Base-by-base conservation (phyloP, 805 yeast genomes). In the Candida koratica region DNA sequence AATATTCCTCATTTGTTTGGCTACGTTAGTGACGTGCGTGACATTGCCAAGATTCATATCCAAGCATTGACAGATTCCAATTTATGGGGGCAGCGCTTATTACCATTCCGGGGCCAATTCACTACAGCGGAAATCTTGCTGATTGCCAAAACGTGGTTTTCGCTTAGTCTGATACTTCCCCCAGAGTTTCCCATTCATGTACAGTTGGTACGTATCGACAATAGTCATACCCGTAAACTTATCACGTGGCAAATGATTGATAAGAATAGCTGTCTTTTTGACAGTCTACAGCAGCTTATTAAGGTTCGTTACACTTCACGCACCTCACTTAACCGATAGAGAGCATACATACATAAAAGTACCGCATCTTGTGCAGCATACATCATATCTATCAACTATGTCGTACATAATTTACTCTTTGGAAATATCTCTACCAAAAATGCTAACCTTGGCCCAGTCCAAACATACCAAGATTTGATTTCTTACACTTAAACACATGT, bases 361-460 rank as follows among this genome's bases (percentile, higher is more conserved):
- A n/a, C n/a, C n/a, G n/a, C n/a, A n/a, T n/a, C n/a, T n/a, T n/a
- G n/a, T n/a, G n/a, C n/a, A n/a, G n/a, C n/a, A n/a, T n/a, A n/a
- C n/a, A n/a, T n/a, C n/a, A 8, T 25, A 12, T 11, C 28, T 12
- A 25, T 7, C 15, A 12, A 25, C 11, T 20, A 25, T n/a, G 11
- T 25, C 13, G 28, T 25, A 25, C 11, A 26, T 26, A 26, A 16
- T 24, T 24, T 39, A 82, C 65, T 84, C 95, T 61, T 90, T 81
- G 48, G 94, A 84, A 51, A 86, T 82, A 63, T 89, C 96, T 70
- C 97, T 84, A 43, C 97, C 97, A 53, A 90, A 85, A 58, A 87
- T 67, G 47, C 79, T 74, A 44, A 85, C 82, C 72, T 88, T 89
- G 44, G 79, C 55, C 97, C 97, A 89, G 61, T 90, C 97, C 46